Evolutionary conservation across 2,329 filamentous ascomycete genomes (phyloP).

Genomic region (Sporothrix phasma): DNA sequence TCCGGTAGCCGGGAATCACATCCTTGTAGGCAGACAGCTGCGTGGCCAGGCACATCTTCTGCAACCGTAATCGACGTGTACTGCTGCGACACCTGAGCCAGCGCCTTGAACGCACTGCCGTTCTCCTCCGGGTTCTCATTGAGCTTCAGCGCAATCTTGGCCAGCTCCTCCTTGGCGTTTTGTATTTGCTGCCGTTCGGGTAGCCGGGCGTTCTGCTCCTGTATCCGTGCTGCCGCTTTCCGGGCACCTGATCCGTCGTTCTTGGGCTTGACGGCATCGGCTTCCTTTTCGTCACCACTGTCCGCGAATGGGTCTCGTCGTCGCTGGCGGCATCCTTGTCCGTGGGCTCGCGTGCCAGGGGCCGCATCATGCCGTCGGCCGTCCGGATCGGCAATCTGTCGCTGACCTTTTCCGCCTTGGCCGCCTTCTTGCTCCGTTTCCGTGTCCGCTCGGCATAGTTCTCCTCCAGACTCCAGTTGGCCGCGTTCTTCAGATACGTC

Average conservation of each 20-base stretch:
- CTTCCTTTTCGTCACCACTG: conserved; percentile 35
- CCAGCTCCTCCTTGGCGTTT: conserved; percentile 85
- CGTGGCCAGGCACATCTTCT: conserved; percentile 77
- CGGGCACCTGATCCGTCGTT: neutral
- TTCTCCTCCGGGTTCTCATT: conserved; percentile 94
- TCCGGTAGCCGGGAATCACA: conserved; percentile 90
- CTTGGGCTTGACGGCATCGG: conserved; percentile 28
- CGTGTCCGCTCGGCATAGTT: conserved; percentile 75
- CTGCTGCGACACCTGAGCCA: conserved; percentile 62
- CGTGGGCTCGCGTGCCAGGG: conserved; percentile 46
- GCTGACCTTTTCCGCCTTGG: conserved; percentile 63
- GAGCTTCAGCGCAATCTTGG: conserved; percentile 66
- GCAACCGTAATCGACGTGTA: conserved; percentile 62
- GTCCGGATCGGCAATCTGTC: conserved; percentile 81
- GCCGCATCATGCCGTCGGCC: conserved; percentile 58
- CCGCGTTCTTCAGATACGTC: conserved; percentile 62
- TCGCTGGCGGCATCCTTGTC: conserved; percentile 51
- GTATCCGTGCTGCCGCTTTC: neutral
- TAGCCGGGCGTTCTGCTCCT: conserved; percentile 10
- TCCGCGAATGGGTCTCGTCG: conserved; percentile 38
- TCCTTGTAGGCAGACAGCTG: conserved; percentile 91
- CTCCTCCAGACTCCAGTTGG: conserved; percentile 85
- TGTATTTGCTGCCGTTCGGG: conserved; percentile 56
- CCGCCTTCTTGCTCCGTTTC: conserved; percentile 42
- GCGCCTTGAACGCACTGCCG: conserved; percentile 62